Conservation (phyloP, 2,329 filamentous ascomycete species). For the Tolypocladium endophyticum region DNA sequence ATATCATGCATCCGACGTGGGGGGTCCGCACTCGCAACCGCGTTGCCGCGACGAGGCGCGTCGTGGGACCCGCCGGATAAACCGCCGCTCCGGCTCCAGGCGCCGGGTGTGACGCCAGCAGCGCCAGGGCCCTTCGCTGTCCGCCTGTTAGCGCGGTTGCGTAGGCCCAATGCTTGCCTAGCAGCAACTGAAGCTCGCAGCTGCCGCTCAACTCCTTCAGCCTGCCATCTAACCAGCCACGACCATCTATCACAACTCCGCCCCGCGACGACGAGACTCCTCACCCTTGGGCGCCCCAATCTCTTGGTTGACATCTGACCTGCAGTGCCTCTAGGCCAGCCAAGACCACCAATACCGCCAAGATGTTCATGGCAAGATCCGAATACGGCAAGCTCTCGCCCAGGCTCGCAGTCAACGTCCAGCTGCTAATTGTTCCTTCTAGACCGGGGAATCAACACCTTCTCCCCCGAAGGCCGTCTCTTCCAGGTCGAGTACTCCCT, state of each 20-base stretch:
- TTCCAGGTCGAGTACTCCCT: slow-evolving; percentile 99
- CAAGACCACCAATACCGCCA: slow-evolving; percentile 35
- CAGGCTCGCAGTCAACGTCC: not conserved
- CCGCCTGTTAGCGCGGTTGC: slow-evolving; percentile 12
- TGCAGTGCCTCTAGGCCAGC: slow-evolving; percentile 1
- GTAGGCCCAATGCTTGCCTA: slow-evolving; percentile 27
- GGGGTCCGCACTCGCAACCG: not conserved
- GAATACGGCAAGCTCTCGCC: slow-evolving; percentile 77
- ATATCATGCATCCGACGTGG: not conserved
- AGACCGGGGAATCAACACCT: slow-evolving; percentile 99
- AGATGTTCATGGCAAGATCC: slow-evolving; percentile 99
- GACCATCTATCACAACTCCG: not conserved
- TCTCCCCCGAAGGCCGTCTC: slow-evolving; percentile 97
- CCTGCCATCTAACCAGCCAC: not conserved
- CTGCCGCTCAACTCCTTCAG: not conserved
- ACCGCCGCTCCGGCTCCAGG: not conserved
- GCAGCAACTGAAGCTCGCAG: not conserved
- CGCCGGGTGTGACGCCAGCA: not conserved
- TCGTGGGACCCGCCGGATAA: not conserved
- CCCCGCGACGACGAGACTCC: not conserved
- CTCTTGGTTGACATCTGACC: not conserved
- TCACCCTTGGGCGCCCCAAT: not conserved
- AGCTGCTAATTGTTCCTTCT: slow-evolving; percentile 10
- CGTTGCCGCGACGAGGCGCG: not conserved
- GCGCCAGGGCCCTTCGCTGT: not conserved